phyloP scores from a whole-genome alignment of 768 basidiomycete genomes.

The Cyathus striatus region DNA sequence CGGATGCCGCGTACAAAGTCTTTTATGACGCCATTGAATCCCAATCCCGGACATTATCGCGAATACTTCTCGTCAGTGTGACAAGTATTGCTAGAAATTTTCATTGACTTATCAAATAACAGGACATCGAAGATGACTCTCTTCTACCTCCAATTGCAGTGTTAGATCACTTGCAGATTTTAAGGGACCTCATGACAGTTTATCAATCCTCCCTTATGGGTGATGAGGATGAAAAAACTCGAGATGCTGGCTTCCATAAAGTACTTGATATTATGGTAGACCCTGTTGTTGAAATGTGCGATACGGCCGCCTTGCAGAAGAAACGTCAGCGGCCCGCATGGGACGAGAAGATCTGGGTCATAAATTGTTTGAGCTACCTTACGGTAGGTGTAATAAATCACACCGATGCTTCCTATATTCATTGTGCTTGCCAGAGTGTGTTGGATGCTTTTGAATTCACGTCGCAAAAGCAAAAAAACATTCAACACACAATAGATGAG shows the following conservation, averaged over 20 bases:
- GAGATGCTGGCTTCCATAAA: constrained; percentile 49
- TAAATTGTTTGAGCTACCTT: constrained; percentile 84
- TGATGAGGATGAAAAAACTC: constrained; percentile 42
- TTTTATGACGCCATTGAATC: constrained; percentile 88
- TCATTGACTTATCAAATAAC: constrained; percentile 13
- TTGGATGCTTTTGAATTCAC: constrained; percentile 71
- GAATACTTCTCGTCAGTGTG: constrained; percentile 56
- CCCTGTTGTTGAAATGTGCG: constrained; percentile 76
- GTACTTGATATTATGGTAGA: constrained; percentile 84
- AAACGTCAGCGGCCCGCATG: constrained; percentile 50
- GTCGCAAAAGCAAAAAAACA: constrained; percentile 44
- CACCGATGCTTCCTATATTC: neutral
- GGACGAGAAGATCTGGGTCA: constrained; percentile 79
- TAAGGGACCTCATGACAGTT: constrained; percentile 86
- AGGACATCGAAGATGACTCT: constrained; percentile 69
- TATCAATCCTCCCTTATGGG: constrained; percentile 84
- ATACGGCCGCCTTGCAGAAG: constrained; percentile 62
- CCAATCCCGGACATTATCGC: constrained; percentile 65
- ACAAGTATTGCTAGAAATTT: no score
- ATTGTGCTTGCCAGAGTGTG: constrained; percentile 38
- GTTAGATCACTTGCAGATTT: constrained; percentile 76
- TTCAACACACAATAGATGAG: constrained; percentile 59
- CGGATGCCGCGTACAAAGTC: constrained; percentile 71
- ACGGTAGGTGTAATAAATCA: constrained; percentile 43
- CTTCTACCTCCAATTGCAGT: constrained; percentile 72